Conservation (phyloP, 352 stramenopile genomes). For the Pythium guiyangense region DNA sequence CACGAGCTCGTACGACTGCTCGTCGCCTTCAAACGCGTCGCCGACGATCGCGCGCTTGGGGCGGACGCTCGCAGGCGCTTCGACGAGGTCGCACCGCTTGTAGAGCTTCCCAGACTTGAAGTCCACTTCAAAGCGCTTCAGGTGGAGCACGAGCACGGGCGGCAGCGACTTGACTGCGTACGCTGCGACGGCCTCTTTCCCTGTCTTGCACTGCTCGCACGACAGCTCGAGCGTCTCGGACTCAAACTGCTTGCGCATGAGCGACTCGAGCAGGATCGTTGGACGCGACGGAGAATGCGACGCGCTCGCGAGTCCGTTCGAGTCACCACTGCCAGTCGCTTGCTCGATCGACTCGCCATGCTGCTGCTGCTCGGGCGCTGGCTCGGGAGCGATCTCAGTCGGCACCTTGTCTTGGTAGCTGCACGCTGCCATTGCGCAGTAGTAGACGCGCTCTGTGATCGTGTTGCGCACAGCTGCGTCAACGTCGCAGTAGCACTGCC, state of each 20-base stretch:
- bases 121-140: conserved; percentile 87
- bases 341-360: neutral
- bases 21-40: conserved; percentile 15
- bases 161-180: conserved; percentile 70
- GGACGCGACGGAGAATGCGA: conserved; percentile 4
- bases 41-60: conserved; percentile 35
- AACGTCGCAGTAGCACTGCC: conserved; percentile 60
- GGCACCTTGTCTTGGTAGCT: conserved; percentile 51
- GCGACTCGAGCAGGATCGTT: conserved; percentile 45
- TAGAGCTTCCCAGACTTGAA: conserved; percentile 54
- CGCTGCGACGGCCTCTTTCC: conserved; percentile 49
- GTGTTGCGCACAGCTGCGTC: conserved; percentile 27
- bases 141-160: conserved; percentile 67
- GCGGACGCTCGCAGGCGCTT: conserved; percentile 45
- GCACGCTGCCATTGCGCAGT: conserved; percentile 55
- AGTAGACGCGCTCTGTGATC: conserved; percentile 35
- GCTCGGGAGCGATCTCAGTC: conserved; percentile 4
- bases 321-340: neutral
- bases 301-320: neutral
- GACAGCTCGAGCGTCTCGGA: conserved; percentile 69
- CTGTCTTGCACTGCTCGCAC: conserved; percentile 80
- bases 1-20: conserved; percentile 42
- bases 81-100: conserved; percentile 78
- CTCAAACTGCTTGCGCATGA: conserved; percentile 80
- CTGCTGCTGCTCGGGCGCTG: neutral